These are phyloP conservation scores for Millerago galiae DNA, from an alignment of 805 yeast species.

Conservation along the genomic window DNA sequence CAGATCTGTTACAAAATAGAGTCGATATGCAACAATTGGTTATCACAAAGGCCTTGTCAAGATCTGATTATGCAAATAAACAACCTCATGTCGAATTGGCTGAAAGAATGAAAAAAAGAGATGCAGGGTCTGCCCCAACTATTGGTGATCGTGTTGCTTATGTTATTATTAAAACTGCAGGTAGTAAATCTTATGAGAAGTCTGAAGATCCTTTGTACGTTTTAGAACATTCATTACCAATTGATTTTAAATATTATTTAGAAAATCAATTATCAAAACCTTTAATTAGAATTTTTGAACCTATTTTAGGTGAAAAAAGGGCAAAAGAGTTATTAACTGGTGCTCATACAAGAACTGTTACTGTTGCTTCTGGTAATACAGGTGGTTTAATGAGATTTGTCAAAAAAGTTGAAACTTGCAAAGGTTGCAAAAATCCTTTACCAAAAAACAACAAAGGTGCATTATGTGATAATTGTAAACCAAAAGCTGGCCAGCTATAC, in stretches of 20 bases:
- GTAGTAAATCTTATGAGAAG: slow-evolving; percentile 83
- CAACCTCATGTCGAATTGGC: slow-evolving; percentile 98
- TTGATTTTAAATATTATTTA: slow-evolving; percentile 89
- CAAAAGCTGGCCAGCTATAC: slow-evolving; percentile 69
- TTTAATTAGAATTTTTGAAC: slow-evolving; percentile 86
- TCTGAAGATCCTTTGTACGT: slow-evolving; percentile 96
- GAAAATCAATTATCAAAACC: slow-evolving; percentile 94
- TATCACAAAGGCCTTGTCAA: slow-evolving; percentile 84
- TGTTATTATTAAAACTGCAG: slow-evolving; percentile 79
- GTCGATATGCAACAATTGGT: slow-evolving; percentile 91
- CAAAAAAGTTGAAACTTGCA: slow-evolving; percentile 81
- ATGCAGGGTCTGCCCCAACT: slow-evolving; percentile 94
- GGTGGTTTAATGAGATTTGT: slow-evolving; percentile 93
- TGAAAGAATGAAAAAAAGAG: slow-evolving; percentile 92
- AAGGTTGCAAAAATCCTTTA: slow-evolving; percentile 81
- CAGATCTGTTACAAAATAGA: slow-evolving; percentile 83
- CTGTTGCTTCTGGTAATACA: slow-evolving; percentile 40
- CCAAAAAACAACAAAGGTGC: slow-evolving; percentile 55
- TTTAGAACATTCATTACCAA: slow-evolving; percentile 84
- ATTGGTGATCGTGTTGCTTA: slow-evolving; percentile 98
- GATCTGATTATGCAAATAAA: slow-evolving; percentile 86
- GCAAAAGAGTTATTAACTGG: slow-evolving; percentile 80
- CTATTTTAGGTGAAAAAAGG: slow-evolving; percentile 80
- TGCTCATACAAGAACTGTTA: slow-evolving; percentile 74
- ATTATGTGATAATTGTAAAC: slow-evolving; percentile 72